phyloP scores from a whole-genome alignment of 352 stramenopile species.

The Lagenidium sp. region DNA sequence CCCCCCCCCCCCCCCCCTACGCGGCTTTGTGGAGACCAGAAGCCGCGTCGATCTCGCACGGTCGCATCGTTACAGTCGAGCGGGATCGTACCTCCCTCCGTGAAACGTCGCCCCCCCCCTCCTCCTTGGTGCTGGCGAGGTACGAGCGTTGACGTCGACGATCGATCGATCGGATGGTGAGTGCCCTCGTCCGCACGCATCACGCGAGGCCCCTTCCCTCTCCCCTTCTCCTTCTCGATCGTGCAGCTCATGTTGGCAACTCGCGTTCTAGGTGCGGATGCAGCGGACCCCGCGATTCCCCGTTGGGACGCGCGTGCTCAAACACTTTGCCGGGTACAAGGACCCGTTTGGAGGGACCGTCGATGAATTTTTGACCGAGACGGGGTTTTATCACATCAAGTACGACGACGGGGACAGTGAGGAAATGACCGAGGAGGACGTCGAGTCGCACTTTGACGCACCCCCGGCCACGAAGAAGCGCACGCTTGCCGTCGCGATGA shows the following conservation, averaged over 20 bases:
- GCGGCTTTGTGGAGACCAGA: too few relatives aligned
- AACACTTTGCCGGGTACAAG: constrained; percentile 53
- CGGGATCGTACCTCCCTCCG: too few relatives aligned
- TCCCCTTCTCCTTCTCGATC: too few relatives aligned
- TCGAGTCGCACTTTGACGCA: constrained; percentile 29
- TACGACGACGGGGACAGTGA: constrained; percentile 78
- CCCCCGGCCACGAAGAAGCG: constrained; percentile 5
- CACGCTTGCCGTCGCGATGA: too few relatives aligned
- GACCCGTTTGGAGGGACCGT: constrained; percentile 54
- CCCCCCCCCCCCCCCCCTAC: too few relatives aligned
- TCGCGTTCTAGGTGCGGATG: constrained; percentile 32
- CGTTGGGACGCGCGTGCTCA: constrained; percentile 49
- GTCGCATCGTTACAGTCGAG: too few relatives aligned
- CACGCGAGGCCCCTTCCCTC: too few relatives aligned
- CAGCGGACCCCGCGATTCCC: constrained; percentile 45
- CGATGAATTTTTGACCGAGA: constrained; percentile 32
- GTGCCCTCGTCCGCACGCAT: not conserved
- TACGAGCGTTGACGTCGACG: too few relatives aligned
- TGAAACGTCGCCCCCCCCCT: too few relatives aligned
- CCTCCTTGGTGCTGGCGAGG: too few relatives aligned
- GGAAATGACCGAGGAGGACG: constrained; percentile 72
- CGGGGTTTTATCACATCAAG: constrained; percentile 64
- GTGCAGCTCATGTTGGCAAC: not conserved
- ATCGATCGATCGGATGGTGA: too few relatives aligned
- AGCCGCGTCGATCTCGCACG: too few relatives aligned